These are phyloP conservation scores for Cladosporium oxysporum DNA, from an alignment of 2,329 filamentous ascomycete species.

Conservation along the genomic window DNA sequence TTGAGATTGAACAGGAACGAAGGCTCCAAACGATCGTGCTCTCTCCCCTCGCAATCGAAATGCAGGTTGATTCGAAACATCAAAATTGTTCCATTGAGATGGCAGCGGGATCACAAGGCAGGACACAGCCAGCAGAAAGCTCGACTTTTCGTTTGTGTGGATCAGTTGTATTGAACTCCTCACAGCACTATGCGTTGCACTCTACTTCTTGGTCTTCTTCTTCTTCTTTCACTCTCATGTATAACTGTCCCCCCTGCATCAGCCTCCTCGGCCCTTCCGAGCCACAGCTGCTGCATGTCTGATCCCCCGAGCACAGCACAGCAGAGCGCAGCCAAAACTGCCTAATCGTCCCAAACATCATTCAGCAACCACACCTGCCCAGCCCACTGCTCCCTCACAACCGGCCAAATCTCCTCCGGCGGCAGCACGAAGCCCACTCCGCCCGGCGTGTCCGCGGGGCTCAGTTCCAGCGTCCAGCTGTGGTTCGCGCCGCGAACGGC, in stretches of 20 bases:
- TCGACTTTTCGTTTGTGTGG: too few relatives aligned
- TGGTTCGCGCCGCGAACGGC: conserved; percentile 46
- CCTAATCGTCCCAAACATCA: conserved; percentile 15
- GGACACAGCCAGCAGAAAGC: neutral
- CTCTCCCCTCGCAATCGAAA: neutral
- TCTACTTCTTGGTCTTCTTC: too few relatives aligned
- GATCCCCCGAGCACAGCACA: neutral
- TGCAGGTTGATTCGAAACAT: neutral
- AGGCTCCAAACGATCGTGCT: neutral
- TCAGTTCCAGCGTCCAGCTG: conserved; percentile 53
- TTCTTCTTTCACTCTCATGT: too few relatives aligned
- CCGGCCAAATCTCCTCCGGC: conserved; percentile 50
- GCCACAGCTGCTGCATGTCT: neutral
- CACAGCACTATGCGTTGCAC: too few relatives aligned
- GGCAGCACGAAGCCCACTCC: conserved; percentile 53
- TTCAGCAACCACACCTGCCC: conserved; percentile 16
- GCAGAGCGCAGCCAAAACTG: too few relatives aligned
- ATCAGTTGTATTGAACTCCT: too few relatives aligned
- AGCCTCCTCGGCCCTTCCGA: neutral
- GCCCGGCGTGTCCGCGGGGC: conserved; percentile 45
- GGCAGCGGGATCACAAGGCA: neutral
- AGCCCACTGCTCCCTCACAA: conserved; percentile 50
- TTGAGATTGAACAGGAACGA: neutral
- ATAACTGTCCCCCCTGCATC: neutral
- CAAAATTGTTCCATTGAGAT: neutral